Percentiles rank a stretch among this genome's conserved stretches.
Conservation (phyloP, 176 grass and related monocot genomes). For the Themeda triandra region DNA sequence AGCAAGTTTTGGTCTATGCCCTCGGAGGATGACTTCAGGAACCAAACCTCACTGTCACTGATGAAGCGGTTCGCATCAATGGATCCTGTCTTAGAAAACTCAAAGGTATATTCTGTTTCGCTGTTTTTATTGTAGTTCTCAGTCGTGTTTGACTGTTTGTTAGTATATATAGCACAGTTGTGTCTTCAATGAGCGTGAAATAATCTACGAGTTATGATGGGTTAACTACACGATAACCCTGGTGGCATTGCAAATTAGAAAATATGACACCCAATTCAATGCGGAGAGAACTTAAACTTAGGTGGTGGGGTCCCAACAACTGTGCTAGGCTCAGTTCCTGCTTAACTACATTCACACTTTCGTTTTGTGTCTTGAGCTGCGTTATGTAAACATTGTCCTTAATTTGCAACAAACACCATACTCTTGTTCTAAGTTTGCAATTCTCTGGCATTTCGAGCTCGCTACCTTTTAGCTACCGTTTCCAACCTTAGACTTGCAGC, state of each 20-base stretch:
- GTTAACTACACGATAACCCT: too few species aligned
- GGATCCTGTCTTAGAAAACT: slow-evolving; percentile 56
- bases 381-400: neutral
- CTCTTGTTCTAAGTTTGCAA: neutral
- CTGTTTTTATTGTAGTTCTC: neutral
- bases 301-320: too few species aligned
- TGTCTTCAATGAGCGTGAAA: neutral
- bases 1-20: slow-evolving; percentile 73
- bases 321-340: neutral
- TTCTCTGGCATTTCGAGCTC: neutral
- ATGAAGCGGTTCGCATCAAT: slow-evolving; percentile 59
- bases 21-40: slow-evolving; percentile 60
- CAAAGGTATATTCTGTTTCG: slow-evolving; percentile 41
- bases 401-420: slow-evolving; percentile 1
- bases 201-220: neutral
- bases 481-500: neutral
- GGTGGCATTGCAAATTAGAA: too few species aligned
- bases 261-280: too few species aligned
- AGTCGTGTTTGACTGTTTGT: neutral
- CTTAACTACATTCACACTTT: slow-evolving; percentile 5
- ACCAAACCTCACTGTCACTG: slow-evolving; percentile 40
- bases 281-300: too few species aligned
- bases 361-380: neutral
- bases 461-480: slow-evolving; percentile 2
- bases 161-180: neutral